Evolutionary conservation across 2,329 filamentous ascomycete species (phyloP), one percentile per base, ranked within the genome.

Genomic region (Penicillium sp.): DNA sequence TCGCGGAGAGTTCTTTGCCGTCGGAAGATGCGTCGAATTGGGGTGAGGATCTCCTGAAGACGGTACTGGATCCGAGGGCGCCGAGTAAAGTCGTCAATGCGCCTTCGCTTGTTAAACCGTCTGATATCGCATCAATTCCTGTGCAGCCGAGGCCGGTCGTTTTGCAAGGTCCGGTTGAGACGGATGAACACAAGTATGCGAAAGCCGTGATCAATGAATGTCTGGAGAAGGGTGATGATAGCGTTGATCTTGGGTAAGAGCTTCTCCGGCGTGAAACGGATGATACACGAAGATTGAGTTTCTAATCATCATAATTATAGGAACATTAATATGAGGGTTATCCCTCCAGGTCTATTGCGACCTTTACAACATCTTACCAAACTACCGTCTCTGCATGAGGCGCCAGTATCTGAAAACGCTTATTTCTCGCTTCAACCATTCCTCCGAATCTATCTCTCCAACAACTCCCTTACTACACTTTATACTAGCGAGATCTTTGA

Each of bases 211-310:
- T 83, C 17, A 72, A 75, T 63, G 70, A 77, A 47, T 81, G 78
- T 68, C 70, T 83, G 22, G 79, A 82, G 51, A 74, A 73, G 13
- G 80, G 81, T 0, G 67, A 77, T 58, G 80, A 83, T 58, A 75
- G 74, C 45, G 72, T 83, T 60, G 80, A 83, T 60, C 68, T 83
- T 19, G 78, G 79, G 80, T 82, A 70, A 62, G 77, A 71, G 19
- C 35, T 61, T 35, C 47, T 13, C n/a, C 55, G 2, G 15, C 19
- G 9, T 30, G 35, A 4, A 19, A 28, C 19, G n/a, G 5, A 30
- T 15, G 5, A 22, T 17, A 35, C 50, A 9, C 50, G 26, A 8
- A 19, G 62, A 54, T 65, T 35, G 26, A 10, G 15, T 7, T 35
- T 54, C 9, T 59, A 28, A n/a, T 15, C 47, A 6, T 24, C 3